Percentiles rank a stretch among this genome's conserved stretches.
These are phyloP conservation scores for Calonectria leucothoes DNA, from an alignment of 2,329 filamentous ascomycete genomes.

Conservation along the genomic window DNA sequence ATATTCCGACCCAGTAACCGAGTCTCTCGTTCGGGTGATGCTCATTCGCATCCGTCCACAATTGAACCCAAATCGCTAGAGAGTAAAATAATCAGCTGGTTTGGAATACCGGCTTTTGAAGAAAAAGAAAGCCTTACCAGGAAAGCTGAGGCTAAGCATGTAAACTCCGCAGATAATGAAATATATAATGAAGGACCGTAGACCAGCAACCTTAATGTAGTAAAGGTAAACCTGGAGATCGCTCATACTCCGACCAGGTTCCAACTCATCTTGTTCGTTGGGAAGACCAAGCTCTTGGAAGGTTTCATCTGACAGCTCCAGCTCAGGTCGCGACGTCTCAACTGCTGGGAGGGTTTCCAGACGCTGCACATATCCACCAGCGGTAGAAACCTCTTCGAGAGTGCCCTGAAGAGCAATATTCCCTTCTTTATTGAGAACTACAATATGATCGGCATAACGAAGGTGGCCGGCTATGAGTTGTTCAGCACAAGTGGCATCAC, in stretches of 20 bases:
- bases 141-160: background rate
- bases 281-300: background rate
- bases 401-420: background rate
- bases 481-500: background rate
- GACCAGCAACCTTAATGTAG: background rate
- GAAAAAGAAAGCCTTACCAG: background rate
- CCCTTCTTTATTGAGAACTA: background rate
- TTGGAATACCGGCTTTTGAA: background rate
- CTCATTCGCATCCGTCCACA: background rate
- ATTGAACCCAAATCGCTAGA: background rate
- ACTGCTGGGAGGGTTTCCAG: background rate
- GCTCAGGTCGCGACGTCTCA: background rate
- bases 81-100: background rate
- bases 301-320: background rate
- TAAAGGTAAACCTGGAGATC: background rate
- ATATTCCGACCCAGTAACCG: background rate
- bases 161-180: background rate
- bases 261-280: background rate
- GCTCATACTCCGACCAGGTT: background rate
- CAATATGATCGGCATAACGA: background rate
- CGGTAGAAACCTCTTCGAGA: background rate
- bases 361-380: background rate
- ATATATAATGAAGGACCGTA: background rate
- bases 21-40: background rate
- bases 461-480: background rate